Base-by-base conservation (phyloP, 176 grass and related monocot genomes). In the Avena sativa region DNA sequence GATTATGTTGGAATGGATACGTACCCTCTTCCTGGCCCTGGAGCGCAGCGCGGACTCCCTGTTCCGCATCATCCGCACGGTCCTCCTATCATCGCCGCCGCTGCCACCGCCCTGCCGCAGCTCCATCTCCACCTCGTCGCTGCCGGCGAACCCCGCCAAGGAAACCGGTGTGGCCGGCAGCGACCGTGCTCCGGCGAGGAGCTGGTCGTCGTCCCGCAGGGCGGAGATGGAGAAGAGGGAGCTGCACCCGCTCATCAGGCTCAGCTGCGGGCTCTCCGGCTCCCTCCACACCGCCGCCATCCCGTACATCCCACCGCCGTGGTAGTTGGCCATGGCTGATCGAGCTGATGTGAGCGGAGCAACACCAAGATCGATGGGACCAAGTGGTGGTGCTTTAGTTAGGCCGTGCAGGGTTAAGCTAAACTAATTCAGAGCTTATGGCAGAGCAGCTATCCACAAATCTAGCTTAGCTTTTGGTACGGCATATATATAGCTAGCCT, bases 211-310 rank as follows among this genome's bases (percentile, higher is more conserved):
- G 28, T 91, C 86, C 70, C 55, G 81, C 82, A 88, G 86, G 17
- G 71, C 76, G 62, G 90, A 88, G 82, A 91, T 88, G 71, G 90
- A 88, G 86, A 91, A 91, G 71, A 91, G 90, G 53, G 90, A 91
- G 86, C 90, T 91, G 82, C 90, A 91, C 30, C 86, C 86, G 17
- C 90, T 91, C 61, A 85, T 49, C 62, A 88, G 60, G 86, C 86
- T 88, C 78, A 85, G 53, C 86, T 88, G 86, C 63, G 90, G 90
- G 78, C 86, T 91, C 28, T 91, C 86, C 63, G 90, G 86, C 70
- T 81, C 86, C 86, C 89, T 91, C 89, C 77, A 73, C 43, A 70
- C 58, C 36, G 71, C 63, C 4, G 85, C 86, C 69, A 81, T 91
- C 77, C 78, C 86, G 52, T 84, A 91, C 80, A 66, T 81, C 46